Percentiles rank a stretch among this genome's conserved stretches.
Conservation (phyloP, 345 rosid species). For the Euphorbia peplus region DNA sequence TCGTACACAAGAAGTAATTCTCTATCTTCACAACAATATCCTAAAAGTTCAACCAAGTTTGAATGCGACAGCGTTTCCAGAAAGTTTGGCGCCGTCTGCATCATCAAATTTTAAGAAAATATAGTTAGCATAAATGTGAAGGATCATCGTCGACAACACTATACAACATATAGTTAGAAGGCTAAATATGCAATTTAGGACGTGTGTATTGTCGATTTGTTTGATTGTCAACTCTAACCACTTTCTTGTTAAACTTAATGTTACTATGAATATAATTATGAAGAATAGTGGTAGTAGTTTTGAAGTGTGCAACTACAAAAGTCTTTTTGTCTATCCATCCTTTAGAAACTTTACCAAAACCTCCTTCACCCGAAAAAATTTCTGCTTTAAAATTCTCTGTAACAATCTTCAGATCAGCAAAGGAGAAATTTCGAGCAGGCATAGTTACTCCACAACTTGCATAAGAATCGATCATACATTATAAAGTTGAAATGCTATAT, state of each 20-base stretch:
- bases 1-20: conserved; percentile 78
- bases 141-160: neutral
- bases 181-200: too few species aligned
- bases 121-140: conserved; percentile 9
- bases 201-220: too few species aligned
- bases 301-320: conserved; percentile 58
- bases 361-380: conserved; percentile 69
- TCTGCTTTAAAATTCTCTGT: conserved; percentile 63
- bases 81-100: conserved; percentile 82
- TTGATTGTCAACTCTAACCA: conserved; percentile 83
- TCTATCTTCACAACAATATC: conserved; percentile 74
- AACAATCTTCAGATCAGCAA: conserved; percentile 57
- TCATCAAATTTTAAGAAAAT: conserved; percentile 10
- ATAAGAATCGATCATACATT: neutral
- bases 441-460: neutral
- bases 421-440: conserved; percentile 22
- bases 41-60: conserved; percentile 67
- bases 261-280: too few species aligned
- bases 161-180: neutral
- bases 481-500: too few species aligned
- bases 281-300: conserved; percentile 47
- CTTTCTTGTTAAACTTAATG: too few species aligned
- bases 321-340: conserved; percentile 74
- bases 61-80: conserved; percentile 80
- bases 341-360: conserved; percentile 75